Evolutionary conservation across 2,329 filamentous ascomycete species (phyloP).

Genomic region (Colletotrichum karsti): DNA sequence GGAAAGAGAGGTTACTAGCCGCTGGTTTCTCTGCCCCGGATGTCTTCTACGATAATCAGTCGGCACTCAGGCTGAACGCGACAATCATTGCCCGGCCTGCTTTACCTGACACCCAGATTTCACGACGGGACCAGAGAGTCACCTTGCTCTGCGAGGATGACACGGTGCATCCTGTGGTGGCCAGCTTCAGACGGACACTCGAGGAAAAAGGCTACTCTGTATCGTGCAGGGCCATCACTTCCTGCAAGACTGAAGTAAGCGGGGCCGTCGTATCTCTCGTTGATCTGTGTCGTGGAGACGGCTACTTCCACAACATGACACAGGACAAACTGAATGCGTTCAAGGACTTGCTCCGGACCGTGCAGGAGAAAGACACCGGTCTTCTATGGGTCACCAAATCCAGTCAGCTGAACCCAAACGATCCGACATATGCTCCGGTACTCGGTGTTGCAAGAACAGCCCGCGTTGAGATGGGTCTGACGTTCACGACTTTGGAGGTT

Average conservation of each 20-base stretch:
- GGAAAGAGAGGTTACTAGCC: background rate
- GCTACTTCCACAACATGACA: constrained; percentile 18
- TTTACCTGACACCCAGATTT: background rate
- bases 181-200: background rate
- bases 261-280: background rate
- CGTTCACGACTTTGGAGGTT: constrained; percentile 41
- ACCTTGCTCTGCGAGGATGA: background rate
- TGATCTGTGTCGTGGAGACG: background rate
- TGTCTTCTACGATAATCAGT: background rate
- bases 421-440: constrained; percentile 36
- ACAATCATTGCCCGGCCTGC: constrained; percentile 2
- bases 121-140: background rate
- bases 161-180: background rate
- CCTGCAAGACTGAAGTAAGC: background rate
- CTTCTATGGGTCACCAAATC: constrained; percentile 40
- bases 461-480: constrained; percentile 36
- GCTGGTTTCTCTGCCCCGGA: constrained; percentile 4
- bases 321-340: background rate
- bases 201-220: background rate
- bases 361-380: background rate
- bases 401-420: constrained; percentile 32
- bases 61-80: background rate
- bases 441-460: constrained; percentile 39
- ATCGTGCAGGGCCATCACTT: background rate
- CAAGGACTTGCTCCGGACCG: background rate